Percentiles rank a stretch among this genome's conserved stretches.
These are phyloP conservation scores for Adansonia rubrostipa DNA, from an alignment of 441 rosid genomes.

Conservation along the genomic window DNA sequence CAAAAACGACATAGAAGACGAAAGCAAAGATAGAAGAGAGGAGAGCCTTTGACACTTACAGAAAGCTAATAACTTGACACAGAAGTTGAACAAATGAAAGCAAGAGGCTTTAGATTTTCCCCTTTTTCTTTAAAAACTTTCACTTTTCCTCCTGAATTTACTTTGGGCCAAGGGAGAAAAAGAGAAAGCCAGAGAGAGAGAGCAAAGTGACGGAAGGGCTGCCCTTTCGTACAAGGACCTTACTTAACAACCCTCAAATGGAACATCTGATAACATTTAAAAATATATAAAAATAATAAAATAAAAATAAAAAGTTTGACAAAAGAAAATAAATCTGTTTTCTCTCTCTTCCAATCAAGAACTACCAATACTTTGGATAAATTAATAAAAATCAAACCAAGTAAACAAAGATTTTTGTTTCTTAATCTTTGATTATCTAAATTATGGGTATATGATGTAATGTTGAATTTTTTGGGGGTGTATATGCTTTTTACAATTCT, in stretches of 20 bases:
- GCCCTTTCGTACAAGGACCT: slow-evolving; percentile 9
- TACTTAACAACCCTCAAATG: slow-evolving; percentile 4
- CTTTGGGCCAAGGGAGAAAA: slow-evolving; percentile 11
- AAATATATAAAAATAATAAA: not conserved
- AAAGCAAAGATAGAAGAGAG: slow-evolving; percentile 2
- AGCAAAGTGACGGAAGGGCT: not conserved
- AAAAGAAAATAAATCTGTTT: not conserved
- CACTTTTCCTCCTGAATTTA: not conserved
- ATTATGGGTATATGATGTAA: not conserved
- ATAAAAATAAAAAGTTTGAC: slow-evolving; percentile 1
- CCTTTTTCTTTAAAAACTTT: not conserved
- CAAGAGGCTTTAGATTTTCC: slow-evolving; percentile 20
- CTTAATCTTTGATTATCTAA: not conserved
- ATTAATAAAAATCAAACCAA: not conserved
- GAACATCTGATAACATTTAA: not conserved
- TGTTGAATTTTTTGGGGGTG: not conserved
- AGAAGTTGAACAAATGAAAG: slow-evolving; percentile 7
- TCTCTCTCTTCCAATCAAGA: not conserved
- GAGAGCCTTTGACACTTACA: slow-evolving; percentile 12
- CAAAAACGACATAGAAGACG: not conserved
- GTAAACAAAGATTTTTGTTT: not conserved
- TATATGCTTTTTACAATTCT: not conserved
- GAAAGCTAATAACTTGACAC: slow-evolving; percentile 18
- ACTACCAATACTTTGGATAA: not conserved
- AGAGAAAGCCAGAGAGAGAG: not conserved